These are phyloP conservation scores for Torrubiellomyces zombiae DNA, from an alignment of 2,329 filamentous ascomycete species.

Conservation along the genomic window DNA sequence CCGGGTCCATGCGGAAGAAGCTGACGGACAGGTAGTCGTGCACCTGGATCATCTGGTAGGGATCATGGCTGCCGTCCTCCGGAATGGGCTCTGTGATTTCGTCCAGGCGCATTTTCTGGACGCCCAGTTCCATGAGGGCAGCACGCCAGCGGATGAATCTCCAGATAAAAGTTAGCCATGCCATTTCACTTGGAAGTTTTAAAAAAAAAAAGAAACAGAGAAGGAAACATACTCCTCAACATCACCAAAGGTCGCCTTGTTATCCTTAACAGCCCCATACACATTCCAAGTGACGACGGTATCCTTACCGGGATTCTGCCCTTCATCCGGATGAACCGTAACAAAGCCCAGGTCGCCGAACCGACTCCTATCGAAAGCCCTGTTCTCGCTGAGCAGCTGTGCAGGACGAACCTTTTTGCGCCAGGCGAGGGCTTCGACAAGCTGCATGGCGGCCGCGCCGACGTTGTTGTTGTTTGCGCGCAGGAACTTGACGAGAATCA, in stretches of 20 bases:
- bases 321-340: conserved; percentile 46
- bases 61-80: conserved; percentile 58
- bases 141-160: conserved; percentile 86
- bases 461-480: conserved; percentile 73
- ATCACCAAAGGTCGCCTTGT: conserved; percentile 70
- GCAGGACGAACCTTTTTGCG: conserved; percentile 59
- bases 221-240: conserved; percentile 50
- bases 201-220: neutral
- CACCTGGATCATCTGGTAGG: conserved; percentile 81
- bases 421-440: conserved; percentile 68
- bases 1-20: conserved; percentile 67
- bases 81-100: conserved; percentile 55
- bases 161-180: conserved; percentile 1
- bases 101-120: conserved; percentile 55
- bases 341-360: conserved; percentile 71
- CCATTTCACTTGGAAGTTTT: neutral
- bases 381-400: conserved; percentile 43
- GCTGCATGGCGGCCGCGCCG: conserved; percentile 58
- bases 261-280: conserved; percentile 73
- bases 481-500: conserved; percentile 85
- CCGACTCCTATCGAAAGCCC: conserved; percentile 50
- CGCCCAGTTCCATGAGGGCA: conserved; percentile 74
- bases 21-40: conserved; percentile 84
- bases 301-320: conserved; percentile 33
- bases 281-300: conserved; percentile 78